These are phyloP conservation scores for Austroboletus festivus DNA, from an alignment of 768 basidiomycete genomes.

Conservation along the genomic window DNA sequence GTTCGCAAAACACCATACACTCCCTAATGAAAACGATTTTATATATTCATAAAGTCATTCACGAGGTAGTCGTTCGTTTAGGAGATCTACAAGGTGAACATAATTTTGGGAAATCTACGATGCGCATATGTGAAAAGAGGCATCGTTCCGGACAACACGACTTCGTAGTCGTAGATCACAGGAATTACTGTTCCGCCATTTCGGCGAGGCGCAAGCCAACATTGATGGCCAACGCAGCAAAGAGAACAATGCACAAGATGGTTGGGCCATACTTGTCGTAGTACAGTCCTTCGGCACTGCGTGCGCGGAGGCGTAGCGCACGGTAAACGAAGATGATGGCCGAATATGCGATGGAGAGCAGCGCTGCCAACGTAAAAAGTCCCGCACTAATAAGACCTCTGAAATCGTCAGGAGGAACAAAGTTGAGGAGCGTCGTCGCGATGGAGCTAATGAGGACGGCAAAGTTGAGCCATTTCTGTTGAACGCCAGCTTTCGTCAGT, in stretches of 20 bases:
- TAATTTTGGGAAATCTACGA: background rate
- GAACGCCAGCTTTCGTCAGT: constrained; percentile 1
- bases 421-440: constrained; percentile 87
- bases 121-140: background rate
- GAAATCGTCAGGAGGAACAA: constrained; percentile 66
- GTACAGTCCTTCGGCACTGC: constrained; percentile 77
- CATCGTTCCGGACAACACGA: background rate
- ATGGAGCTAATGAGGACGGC: constrained; percentile 86
- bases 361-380: constrained; percentile 86
- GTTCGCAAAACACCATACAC: constrained; percentile 16
- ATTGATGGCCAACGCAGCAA: constrained; percentile 70
- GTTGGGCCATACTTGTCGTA: constrained; percentile 90
- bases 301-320: constrained; percentile 61
- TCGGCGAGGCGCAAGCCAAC: constrained; percentile 65
- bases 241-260: constrained; percentile 63
- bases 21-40: constrained; percentile 23
- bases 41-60: constrained; percentile 7
- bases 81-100: background rate
- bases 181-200: constrained; percentile 32
- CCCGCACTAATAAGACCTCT: constrained; percentile 83
- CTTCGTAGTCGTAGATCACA: background rate
- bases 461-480: constrained; percentile 85
- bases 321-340: constrained; percentile 79
- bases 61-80: background rate
- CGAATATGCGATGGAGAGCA: constrained; percentile 85